Conservation (phyloP, 2,329 filamentous ascomycete species). For the Sarocladium oryzae region DNA sequence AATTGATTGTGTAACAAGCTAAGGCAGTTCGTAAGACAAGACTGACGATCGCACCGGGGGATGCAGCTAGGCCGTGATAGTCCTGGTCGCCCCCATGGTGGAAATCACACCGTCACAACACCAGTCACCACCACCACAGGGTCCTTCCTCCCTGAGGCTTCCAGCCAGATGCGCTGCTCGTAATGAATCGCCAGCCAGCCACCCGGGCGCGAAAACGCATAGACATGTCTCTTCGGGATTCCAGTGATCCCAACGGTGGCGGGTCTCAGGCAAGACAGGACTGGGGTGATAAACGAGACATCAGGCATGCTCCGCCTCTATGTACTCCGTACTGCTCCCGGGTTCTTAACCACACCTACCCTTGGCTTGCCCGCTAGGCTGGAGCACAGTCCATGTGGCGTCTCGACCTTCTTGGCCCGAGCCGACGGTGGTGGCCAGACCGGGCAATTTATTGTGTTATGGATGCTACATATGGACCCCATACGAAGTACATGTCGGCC, state of each 20-base stretch:
- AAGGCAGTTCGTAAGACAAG: not conserved
- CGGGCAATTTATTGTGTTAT: not conserved
- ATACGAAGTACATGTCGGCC: constrained; percentile 8
- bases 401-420: not conserved
- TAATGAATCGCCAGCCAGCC: no score
- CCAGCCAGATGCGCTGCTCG: no score
- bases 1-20: no score
- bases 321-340: not conserved
- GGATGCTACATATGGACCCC: constrained; percentile 1
- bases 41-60: not conserved
- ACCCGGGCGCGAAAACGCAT: not conserved
- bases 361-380: not conserved
- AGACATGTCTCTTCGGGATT: no score
- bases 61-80: constrained; percentile 6
- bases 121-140: not conserved
- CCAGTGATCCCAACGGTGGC: no score
- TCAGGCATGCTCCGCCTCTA: constrained; percentile 1
- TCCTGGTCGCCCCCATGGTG: not conserved
- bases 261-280: no score
- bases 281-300: no score
- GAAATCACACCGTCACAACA: not conserved
- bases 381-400: constrained; percentile 8
- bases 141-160: not conserved
- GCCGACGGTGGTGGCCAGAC: not conserved
- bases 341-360: not conserved